These are phyloP conservation scores for Phytophthora sp. DNA, from an alignment of 352 stramenopile species.

Conservation along the genomic window DNA sequence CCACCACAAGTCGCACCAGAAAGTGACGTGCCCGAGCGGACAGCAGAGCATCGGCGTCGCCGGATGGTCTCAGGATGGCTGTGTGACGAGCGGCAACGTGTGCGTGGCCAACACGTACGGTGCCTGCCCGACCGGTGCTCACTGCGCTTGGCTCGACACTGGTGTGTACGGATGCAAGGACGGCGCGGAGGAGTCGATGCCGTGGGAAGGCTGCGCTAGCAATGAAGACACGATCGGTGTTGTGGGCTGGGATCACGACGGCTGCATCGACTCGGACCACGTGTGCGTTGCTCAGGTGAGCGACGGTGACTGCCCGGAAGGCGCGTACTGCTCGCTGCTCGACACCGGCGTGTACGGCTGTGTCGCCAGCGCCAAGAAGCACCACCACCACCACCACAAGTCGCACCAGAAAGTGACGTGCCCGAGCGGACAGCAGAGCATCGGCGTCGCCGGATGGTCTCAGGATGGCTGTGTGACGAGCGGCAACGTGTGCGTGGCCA, in stretches of 20 bases:
- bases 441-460: constrained; percentile 23
- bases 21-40: no score
- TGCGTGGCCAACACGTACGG: constrained; percentile 26
- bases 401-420: constrained; percentile 15
- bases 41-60: constrained; percentile 25
- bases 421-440: constrained; percentile 22
- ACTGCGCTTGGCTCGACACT: constrained; percentile 30
- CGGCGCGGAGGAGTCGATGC: no score
- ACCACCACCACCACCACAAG: constrained; percentile 19
- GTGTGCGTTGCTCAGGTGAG: constrained; percentile 8
- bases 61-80: constrained; percentile 38
- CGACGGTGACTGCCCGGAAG: constrained; percentile 9
- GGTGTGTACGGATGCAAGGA: constrained; percentile 43
- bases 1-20: constrained; percentile 15
- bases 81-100: constrained; percentile 19
- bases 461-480: constrained; percentile 21
- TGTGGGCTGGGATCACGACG: constrained; percentile 10
- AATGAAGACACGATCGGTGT: constrained; percentile 12
- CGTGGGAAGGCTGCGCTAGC: no score
- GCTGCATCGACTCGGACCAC: constrained; percentile 2
- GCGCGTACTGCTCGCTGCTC: constrained; percentile 25
- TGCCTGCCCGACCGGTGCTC: constrained; percentile 35
- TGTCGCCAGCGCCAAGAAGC: constrained; percentile 10
- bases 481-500: constrained; percentile 25
- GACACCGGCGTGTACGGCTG: constrained; percentile 37